phyloP scores from a whole-genome alignment of 2,329 filamentous ascomycete species.

The Daldinia eschscholtzii region DNA sequence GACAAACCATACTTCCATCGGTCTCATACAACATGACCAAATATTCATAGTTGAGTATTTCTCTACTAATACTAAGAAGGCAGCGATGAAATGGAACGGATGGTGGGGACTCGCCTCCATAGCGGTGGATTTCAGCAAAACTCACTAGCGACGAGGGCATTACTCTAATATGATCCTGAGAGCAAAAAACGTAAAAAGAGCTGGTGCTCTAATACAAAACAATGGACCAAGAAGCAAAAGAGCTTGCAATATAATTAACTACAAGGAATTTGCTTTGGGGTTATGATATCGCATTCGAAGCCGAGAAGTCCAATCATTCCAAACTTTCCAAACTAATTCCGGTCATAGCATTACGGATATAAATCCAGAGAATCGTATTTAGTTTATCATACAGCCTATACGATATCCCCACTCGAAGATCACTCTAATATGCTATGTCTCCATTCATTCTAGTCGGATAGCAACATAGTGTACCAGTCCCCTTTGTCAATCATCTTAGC shows the following conservation, averaged over 20 bases:
- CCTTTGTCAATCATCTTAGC: too few species aligned
- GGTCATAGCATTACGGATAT: neutral
- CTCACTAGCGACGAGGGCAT: neutral
- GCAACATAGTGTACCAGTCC: too few species aligned
- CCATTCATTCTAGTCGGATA: too few species aligned
- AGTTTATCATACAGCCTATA: too few species aligned
- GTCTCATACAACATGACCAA: neutral
- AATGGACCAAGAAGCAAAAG: neutral
- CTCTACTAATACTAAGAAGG: neutral
- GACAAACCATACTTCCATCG: neutral
- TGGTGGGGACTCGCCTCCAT: neutral
- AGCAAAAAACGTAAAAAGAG: neutral
- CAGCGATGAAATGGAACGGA: neutral
- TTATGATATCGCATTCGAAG: neutral
- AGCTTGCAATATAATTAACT: neutral
- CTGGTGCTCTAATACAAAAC: neutral
- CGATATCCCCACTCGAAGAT: too few species aligned
- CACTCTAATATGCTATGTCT: too few species aligned
- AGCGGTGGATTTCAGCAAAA: neutral
- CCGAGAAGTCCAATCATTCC: neutral
- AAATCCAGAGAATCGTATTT: neutral
- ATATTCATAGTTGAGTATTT: neutral
- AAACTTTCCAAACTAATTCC: neutral
- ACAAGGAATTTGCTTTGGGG: neutral
- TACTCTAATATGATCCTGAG: neutral